A percentile compares a stretch with the other conserved stretches of the same genome.
These are phyloP conservation scores for Mortierella sp. DNA, from an alignment of 371 early-diverging fungal genomes.

Conservation along the genomic window DNA sequence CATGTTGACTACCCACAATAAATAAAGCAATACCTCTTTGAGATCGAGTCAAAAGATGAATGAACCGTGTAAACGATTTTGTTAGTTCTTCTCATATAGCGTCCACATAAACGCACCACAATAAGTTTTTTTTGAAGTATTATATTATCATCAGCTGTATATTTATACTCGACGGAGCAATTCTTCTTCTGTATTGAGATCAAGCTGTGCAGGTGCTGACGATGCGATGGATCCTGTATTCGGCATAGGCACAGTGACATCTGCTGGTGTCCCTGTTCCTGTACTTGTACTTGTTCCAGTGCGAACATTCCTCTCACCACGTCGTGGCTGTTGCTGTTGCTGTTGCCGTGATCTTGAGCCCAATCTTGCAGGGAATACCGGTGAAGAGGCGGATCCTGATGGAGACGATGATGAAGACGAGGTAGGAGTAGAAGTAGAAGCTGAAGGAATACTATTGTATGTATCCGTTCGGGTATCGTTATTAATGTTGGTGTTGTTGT, in stretches of 20 bases:
- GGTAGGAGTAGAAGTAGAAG: slow-evolving; percentile 5
- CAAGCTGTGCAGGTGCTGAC: neutral
- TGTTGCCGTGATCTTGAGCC: neutral
- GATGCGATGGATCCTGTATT: neutral
- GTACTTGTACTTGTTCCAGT: neutral
- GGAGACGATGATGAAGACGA: slow-evolving; percentile 6
- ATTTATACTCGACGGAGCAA: slow-evolving; percentile 20
- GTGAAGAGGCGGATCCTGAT: neutral
- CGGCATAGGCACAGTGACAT: neutral
- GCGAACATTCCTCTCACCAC: neutral
- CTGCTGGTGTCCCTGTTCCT: neutral
- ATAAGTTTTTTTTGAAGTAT: too few species aligned
- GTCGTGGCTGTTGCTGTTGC: neutral
- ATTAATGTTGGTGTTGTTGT: too few species aligned
- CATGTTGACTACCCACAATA: too few species aligned
- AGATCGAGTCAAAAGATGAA: too few species aligned
- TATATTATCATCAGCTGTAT: neutral
- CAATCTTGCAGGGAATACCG: neutral
- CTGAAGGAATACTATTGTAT: neutral
- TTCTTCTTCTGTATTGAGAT: slow-evolving; percentile 18
- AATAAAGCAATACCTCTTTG: too few species aligned
- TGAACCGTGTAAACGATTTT: too few species aligned
- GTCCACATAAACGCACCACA: too few species aligned
- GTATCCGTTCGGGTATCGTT: neutral
- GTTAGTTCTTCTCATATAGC: too few species aligned